Evolutionary conservation across 139 green algal species (phyloP), one percentile per base, ranked within the genome.

Genomic region (Trebouxia sp.): DNA sequence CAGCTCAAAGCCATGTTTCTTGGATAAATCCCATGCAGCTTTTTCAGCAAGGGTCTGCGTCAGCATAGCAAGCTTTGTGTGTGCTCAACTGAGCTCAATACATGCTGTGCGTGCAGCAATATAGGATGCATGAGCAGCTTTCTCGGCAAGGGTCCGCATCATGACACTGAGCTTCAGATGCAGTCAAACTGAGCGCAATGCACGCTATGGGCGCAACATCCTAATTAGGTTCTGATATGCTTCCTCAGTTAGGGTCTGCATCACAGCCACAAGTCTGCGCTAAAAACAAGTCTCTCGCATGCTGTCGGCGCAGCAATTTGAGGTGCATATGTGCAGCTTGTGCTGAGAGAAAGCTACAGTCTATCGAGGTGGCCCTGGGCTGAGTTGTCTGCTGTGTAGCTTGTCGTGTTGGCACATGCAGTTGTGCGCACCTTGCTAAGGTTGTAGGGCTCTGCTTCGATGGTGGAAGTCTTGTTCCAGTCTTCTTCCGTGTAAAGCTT

Each of bases 401-500:
- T 22, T 3, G 22, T 17, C 50, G 26, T 17, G 50, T 22, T 2
- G 50, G 50, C 50, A 58, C 26, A 22, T 17, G 50, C 50, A 28
- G 50, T 22, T 5, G 50, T 17, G 50, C 50, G 20, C 4, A 93
- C 90, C 89, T 96, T 96, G 82, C 85, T 89, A 38, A 94, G 79
- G 80, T 86, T 91, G 86, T 97, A 97, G 1, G 89, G 82, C 80
- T 93, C 24, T 6, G 79, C 65, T 5, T 88, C 75, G 14, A 93
- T 20, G 0, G 86, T 87, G 5, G 84, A 89, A 3, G 83, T 81
- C 0, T 84, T 56, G 62, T 96, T 97, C 90, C 92, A 97, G 77
- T 97, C 93, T 6, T 86, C 91, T 81, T 96, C 93, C 5, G 48
- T 89, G 85, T 91, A 94, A 0, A 80, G 43, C 53, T 62, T 74